Conservation (phyloP, 2,329 filamentous ascomycete species). For the Exophiala mesophila region DNA sequence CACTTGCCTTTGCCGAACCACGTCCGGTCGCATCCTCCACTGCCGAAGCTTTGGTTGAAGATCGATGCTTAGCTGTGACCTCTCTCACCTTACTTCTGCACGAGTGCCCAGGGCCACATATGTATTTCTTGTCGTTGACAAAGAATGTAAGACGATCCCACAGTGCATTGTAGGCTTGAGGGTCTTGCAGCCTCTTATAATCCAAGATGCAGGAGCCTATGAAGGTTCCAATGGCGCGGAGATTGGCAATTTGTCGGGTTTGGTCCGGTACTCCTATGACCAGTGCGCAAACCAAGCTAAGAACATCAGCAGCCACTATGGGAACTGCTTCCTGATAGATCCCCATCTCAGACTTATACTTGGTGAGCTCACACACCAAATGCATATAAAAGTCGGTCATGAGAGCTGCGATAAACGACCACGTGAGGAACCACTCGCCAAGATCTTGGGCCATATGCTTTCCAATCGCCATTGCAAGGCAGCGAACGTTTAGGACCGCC, state of each 20-base stretch:
- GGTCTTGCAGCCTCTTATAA: slow-evolving; percentile 1
- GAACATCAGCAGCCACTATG: slow-evolving; percentile 15
- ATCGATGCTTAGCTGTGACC: slow-evolving; percentile 5
- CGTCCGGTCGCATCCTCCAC: slow-evolving; percentile 2
- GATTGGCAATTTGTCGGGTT: slow-evolving; percentile 7
- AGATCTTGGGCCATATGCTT: slow-evolving; percentile 4
- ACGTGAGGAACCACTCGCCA: slow-evolving; percentile 14
- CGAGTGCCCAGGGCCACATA: slow-evolving; percentile 12
- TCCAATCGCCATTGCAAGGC: slow-evolving; percentile 3
- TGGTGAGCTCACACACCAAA: slow-evolving; percentile 5
- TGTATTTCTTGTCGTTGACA: slow-evolving; percentile 9
- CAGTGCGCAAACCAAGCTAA: slow-evolving; percentile 13
- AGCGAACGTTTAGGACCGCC: slow-evolving; percentile 6
- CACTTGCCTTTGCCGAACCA: not conserved
- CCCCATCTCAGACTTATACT: not conserved
- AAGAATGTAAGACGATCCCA: slow-evolving; percentile 13
- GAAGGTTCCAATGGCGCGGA: slow-evolving; percentile 14
- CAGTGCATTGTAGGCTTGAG: slow-evolving; percentile 7
- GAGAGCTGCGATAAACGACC: slow-evolving; percentile 9
- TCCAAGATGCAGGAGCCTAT: slow-evolving; percentile 7
- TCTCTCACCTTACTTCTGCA: slow-evolving; percentile 7
- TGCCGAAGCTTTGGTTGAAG: slow-evolving; percentile 8
- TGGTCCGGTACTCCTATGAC: slow-evolving; percentile 7
- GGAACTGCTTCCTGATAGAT: slow-evolving; percentile 1
- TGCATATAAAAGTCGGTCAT: slow-evolving; percentile 13